Conservation (phyloP, 2,329 filamentous ascomycete genomes). For the Pseudogymnoascus sp. region DNA sequence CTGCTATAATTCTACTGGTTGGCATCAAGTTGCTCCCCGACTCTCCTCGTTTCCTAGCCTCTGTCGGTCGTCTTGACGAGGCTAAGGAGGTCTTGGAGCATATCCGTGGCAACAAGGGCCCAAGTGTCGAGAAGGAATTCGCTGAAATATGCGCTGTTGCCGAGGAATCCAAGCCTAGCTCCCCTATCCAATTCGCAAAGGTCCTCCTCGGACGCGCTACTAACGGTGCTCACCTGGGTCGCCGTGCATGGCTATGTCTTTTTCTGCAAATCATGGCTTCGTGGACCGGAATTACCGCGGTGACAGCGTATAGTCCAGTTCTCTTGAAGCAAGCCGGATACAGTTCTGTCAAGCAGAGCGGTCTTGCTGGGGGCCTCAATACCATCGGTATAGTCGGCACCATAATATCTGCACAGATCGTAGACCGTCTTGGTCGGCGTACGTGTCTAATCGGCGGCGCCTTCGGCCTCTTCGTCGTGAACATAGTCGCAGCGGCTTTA, state of each 20-base stretch:
- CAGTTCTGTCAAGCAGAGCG: conserved; percentile 36
- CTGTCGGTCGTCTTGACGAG: conserved; percentile 13
- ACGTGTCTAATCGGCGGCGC: conserved; percentile 40
- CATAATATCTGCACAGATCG: conserved; percentile 43
- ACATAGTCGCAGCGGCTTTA: conserved; percentile 33
- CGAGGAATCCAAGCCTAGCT: conserved; percentile 28
- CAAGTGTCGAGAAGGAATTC: conserved; percentile 23
- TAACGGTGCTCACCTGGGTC: conserved; percentile 29
- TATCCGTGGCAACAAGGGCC: conserved; percentile 11
- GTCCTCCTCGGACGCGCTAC: conserved; percentile 31
- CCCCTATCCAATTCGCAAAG: conserved; percentile 33
- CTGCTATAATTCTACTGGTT: conserved; percentile 34
- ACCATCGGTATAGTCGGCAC: conserved; percentile 46
- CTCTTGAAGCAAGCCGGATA: conserved; percentile 31
- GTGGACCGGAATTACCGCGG: conserved; percentile 38
- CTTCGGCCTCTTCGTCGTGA: conserved; percentile 38
- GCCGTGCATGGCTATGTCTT: conserved; percentile 37
- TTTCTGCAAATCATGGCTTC: conserved; percentile 39
- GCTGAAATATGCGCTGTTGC: conserved; percentile 32
- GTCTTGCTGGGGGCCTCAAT: conserved; percentile 44
- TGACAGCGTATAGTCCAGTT: conserved; percentile 25
- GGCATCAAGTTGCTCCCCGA: conserved; percentile 39
- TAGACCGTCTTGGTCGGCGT: conserved; percentile 42
- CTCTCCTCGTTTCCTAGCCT: conserved; percentile 29
- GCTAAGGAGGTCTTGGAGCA: conserved; percentile 16